Conservation (phyloP, 2,329 filamentous ascomycete genomes). For the Anisogramma anomala region DNA sequence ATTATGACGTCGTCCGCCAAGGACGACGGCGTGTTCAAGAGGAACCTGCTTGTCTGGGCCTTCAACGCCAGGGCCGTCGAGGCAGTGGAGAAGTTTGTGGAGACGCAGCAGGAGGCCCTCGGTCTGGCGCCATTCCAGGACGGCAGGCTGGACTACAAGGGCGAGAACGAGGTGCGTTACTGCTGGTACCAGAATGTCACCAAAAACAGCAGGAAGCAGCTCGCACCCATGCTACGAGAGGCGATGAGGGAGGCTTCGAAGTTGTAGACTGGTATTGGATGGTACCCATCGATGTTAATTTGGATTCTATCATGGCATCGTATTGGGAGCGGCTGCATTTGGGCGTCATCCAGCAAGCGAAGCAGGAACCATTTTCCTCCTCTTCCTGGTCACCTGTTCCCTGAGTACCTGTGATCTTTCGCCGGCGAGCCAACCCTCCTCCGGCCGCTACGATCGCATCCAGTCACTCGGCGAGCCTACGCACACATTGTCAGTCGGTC, state of each 20-base stretch:
- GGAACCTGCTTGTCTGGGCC: constrained; percentile 60
- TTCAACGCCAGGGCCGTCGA: constrained; percentile 35
- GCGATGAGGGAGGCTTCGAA: constrained; percentile 30
- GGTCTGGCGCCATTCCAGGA: constrained; percentile 43
- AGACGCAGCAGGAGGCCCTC: constrained; percentile 34
- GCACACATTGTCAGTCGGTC: background rate
- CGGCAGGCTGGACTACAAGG: constrained; percentile 33
- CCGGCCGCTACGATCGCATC: constrained; percentile 23
- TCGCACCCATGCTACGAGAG: constrained; percentile 55
- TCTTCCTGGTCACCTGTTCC: background rate
- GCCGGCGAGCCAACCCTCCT: background rate
- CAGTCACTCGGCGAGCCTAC: constrained; percentile 23
- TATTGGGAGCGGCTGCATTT: background rate
- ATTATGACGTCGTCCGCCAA: constrained; percentile 57
- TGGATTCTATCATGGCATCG: background rate
- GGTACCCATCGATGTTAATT: constrained; percentile 1
- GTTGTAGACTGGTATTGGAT: constrained; percentile 3
- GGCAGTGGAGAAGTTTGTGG: constrained; percentile 44
- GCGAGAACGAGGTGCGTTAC: constrained; percentile 34
- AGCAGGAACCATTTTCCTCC: background rate
- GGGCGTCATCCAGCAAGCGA: background rate
- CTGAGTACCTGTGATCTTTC: too few relatives aligned
- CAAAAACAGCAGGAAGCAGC: constrained; percentile 54
- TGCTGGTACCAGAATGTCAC: constrained; percentile 58
- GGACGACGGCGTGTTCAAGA: constrained; percentile 41